Evolutionary conservation across 495 filamentous ascomycete species (phyloP), one percentile per base, ranked within the genome.

Genomic region (Sabuloglossum arenarium): DNA sequence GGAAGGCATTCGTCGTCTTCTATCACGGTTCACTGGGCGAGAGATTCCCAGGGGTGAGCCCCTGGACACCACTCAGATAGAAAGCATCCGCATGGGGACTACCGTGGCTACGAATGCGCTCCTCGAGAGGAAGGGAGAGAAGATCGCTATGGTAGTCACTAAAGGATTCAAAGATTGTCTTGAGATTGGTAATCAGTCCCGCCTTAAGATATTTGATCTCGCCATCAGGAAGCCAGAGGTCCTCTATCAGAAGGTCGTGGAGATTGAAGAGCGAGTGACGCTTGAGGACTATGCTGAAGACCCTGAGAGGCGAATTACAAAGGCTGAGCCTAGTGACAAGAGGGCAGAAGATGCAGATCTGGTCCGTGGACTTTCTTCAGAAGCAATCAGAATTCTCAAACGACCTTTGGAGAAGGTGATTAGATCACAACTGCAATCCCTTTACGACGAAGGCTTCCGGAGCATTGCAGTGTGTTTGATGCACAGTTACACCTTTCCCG

Each of bases 101-200:
- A 73, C 70, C 12, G 70, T 73, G 0, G 70, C 70, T 0, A 73
- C 70, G 8, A 73, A 73, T 55, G 70, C 70, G n/a, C 68, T 98
- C 56, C 73, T 98, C 1, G 93, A 98, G 68, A 70, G 91, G 57
- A 98, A 97, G 68, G 91, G 91, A 6, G 91, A 95, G 67, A 80
- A 79, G 61, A 94, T 93, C 58, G 91, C 82, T 2, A 75, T 98
- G 61, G 76, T 97, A 23, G 88, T 93, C 10, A 96, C 93, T 1
- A 84, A 86, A 64, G 91, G 91, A 0, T 98, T 98, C 69, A 83
- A 80, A 52, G 91, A 98, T 68, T 87, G 90, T 59, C 74, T 97
- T 23, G 80, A 85, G 37, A 95, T 73, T 61, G 70, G 70, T 0
- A 73, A 73, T 55, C 70, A 73, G 57, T 67, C 63, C 8, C 62